Percentiles rank a stretch among this genome's conserved stretches.
Evolutionary conservation across 208 protist genomes (phyloP).

Genomic region (Trypanosoma vivax): DNA sequence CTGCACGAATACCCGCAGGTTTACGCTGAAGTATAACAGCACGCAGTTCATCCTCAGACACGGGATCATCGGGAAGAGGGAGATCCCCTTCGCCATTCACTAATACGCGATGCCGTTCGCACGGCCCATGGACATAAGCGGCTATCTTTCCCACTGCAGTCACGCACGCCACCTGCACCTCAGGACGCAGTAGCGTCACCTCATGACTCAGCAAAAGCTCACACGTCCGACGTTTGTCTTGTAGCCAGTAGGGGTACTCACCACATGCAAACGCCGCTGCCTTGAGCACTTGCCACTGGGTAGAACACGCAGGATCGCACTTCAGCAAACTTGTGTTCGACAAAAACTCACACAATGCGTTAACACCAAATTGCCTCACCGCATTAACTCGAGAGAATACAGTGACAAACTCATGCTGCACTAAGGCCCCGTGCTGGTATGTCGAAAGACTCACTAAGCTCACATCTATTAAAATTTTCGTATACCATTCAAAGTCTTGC

Average conservation of each 20-base stretch:
- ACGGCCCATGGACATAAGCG: conserved; percentile 47
- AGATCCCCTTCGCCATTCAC: conserved; percentile 50
- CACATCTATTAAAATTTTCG: conserved; percentile 90
- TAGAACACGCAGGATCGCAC: conserved; percentile 35
- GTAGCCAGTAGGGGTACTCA: conserved; percentile 87
- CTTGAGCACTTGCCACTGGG: conserved; percentile 73
- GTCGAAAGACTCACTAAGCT: conserved; percentile 54
- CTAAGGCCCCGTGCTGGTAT: conserved; percentile 72
- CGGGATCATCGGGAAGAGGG: conserved; percentile 12
- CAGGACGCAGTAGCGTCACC: conserved; percentile 38
- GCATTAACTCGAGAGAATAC: conserved; percentile 92
- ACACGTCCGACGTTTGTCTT: conserved; percentile 42
- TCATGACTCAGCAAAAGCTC: conserved; percentile 32
- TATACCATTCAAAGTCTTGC: conserved; percentile 98
- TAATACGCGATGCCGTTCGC: conserved; percentile 39
- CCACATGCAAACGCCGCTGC: conserved; percentile 92
- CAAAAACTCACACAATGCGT: conserved; percentile 49
- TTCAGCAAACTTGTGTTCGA: conserved; percentile 35
- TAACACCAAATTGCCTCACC: conserved; percentile 71
- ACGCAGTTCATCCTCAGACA: conserved; percentile 24
- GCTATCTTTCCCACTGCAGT: conserved; percentile 89
- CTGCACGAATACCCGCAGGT: too few species aligned
- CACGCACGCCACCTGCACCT: conserved; percentile 82
- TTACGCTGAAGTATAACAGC: conserved; percentile 4
- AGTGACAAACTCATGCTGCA: conserved; percentile 90